A percentile compares a stretch with the other conserved stretches of the same genome.
These are phyloP conservation scores for Citrus inodora DNA, from an alignment of 345 rosid species.

Conservation along the genomic window DNA sequence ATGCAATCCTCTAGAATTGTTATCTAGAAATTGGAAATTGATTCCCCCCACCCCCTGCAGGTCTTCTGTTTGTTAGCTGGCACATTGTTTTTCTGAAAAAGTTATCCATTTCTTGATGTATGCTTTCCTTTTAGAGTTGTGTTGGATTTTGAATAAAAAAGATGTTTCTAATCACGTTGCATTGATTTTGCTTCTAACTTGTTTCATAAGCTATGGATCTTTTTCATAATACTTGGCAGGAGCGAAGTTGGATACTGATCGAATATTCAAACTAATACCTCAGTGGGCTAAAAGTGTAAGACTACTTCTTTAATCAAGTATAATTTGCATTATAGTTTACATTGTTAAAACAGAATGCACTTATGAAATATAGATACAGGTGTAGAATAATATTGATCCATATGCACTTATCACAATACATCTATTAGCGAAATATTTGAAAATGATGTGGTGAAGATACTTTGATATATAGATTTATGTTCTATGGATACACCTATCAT, in stretches of 20 bases:
- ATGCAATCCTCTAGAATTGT: background rate
- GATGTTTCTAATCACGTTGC: background rate
- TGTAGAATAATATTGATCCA: background rate
- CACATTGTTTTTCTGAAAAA: background rate
- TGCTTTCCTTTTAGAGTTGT: background rate
- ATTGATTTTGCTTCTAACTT: background rate
- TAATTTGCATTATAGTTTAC: background rate
- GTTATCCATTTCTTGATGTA: background rate
- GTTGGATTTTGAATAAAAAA: background rate
- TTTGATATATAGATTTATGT: background rate
- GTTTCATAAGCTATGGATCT: conserved; percentile 12
- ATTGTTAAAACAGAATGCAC: background rate
- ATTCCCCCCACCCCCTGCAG: too few species aligned
- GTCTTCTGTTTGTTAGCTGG: background rate
- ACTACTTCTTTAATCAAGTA: conserved; percentile 1
- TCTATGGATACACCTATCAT: background rate
- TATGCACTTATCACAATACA: background rate
- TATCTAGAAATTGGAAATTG: background rate
- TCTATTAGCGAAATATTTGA: background rate
- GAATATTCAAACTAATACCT: conserved; percentile 58
- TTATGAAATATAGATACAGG: background rate
- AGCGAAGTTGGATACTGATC: conserved; percentile 51
- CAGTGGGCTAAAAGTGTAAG: conserved; percentile 90
- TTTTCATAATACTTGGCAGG: conserved; percentile 39
- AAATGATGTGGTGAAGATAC: background rate